Conservation (phyloP, 78 protist species). For the Mantamonas sphyraenae region DNA sequence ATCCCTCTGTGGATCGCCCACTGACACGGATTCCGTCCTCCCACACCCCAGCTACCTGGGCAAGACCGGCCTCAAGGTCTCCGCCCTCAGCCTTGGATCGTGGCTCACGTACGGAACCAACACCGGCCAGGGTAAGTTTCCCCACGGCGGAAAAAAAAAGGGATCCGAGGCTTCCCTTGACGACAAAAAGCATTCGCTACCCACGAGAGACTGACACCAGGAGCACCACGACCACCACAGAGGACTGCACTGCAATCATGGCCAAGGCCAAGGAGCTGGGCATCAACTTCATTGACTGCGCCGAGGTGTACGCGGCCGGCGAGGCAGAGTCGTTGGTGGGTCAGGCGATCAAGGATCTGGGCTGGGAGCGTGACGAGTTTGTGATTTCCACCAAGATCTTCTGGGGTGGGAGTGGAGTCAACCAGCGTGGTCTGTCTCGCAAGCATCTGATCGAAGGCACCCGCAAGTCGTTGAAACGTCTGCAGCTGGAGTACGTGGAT, state of each 20-base stretch:
- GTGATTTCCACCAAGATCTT: conserved; percentile 24
- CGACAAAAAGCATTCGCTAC: too few species aligned
- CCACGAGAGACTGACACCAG: too few species aligned
- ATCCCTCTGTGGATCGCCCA: too few species aligned
- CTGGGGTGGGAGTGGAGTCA: conserved; percentile 6
- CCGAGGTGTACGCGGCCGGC: conserved; percentile 14
- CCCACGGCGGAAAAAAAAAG: too few species aligned
- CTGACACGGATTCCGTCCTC: too few species aligned
- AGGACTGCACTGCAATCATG: too few species aligned
- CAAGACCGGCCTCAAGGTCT: conserved; percentile 4
- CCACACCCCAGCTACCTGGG: too few species aligned
- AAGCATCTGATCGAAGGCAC: conserved; percentile 49
- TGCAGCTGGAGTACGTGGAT: conserved; percentile 7
- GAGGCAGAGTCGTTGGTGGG: conserved; percentile 25
- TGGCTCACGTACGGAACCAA: conserved; percentile 8
- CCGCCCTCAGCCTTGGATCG: neutral
- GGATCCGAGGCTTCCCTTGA: too few species aligned
- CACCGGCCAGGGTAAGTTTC: too few species aligned
- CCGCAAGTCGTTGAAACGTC: conserved; percentile 1
- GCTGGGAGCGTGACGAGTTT: conserved; percentile 18
- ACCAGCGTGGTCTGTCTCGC: conserved; percentile 29
- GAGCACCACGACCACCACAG: too few species aligned
- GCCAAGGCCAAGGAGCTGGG: conserved; percentile 15
- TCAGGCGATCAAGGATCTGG: conserved; percentile 11
- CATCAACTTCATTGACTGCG: conserved; percentile 21